Percentiles rank a stretch among this genome's conserved stretches.
Evolutionary conservation across 2,329 filamentous ascomycete species (phyloP).

Genomic region (Aspergillus luchuensis): DNA sequence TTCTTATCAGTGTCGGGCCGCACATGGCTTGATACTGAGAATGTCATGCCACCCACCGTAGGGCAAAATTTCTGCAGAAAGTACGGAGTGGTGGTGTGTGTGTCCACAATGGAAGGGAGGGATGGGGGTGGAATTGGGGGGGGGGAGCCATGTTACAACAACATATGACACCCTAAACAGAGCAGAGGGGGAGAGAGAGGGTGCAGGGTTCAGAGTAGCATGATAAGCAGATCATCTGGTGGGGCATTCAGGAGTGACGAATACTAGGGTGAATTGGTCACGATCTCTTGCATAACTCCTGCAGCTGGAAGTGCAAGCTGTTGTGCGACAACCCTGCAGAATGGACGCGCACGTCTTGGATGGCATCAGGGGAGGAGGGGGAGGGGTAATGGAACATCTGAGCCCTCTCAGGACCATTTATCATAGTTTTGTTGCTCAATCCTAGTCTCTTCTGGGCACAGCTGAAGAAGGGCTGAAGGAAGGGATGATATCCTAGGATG

Average conservation of each 20-base stretch:
- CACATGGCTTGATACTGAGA: neutral
- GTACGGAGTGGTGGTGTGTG: neutral
- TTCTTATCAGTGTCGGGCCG: neutral
- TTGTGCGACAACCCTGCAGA: conserved; percentile 3
- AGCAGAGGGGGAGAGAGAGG: neutral
- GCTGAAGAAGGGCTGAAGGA: neutral
- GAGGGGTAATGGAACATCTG: neutral
- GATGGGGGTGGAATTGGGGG: neutral
- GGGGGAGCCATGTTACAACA: neutral
- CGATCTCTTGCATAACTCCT: conserved; percentile 10
- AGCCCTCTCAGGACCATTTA: neutral
- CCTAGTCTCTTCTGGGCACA: neutral
- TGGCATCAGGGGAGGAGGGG: neutral
- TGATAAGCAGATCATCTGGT: conserved; percentile 12
- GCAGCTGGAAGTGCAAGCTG: conserved; percentile 10
- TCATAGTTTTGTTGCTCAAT: neutral
- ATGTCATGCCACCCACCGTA: conserved; percentile 7
- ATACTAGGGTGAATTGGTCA: conserved; percentile 10
- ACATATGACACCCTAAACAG: conserved; percentile 7
- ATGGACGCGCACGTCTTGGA: neutral
- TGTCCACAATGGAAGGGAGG: neutral
- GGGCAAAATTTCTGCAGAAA: conserved; percentile 1
- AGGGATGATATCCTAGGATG: neutral
- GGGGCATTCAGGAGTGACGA: conserved; percentile 8
- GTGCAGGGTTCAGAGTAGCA: conserved; percentile 9